Conservation (phyloP, 768 basidiomycete genomes). For the Pulveroboletus ravenelii region DNA sequence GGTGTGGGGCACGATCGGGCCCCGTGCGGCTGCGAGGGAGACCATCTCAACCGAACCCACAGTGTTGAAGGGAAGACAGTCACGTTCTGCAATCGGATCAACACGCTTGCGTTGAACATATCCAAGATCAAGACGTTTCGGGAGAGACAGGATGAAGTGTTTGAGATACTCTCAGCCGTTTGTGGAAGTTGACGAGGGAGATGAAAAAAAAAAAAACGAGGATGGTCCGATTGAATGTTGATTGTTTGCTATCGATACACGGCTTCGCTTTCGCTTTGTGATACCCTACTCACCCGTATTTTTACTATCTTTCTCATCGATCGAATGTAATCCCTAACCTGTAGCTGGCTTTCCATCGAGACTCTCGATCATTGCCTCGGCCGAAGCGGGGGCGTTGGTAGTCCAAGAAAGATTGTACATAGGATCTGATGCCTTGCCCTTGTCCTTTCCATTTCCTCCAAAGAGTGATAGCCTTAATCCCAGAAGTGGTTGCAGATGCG, state of each 20-base stretch:
- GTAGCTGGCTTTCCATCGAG: no score
- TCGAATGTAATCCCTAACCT: no score
- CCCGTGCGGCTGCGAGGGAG: conserved; percentile 2
- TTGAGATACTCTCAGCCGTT: conserved; percentile 44
- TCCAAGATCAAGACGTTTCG: conserved; percentile 67
- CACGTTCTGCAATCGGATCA: conserved; percentile 72
- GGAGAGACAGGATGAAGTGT: conserved; percentile 66
- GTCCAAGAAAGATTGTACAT: no score
- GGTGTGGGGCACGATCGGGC: conserved; percentile 46
- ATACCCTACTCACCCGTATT: no score
- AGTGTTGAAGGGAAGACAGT: conserved; percentile 64
- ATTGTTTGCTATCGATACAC: neutral
- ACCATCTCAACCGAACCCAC: conserved; percentile 33
- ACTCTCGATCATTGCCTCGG: no score
- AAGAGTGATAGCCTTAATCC: no score
- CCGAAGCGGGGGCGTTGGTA: no score
- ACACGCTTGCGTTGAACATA: conserved; percentile 66
- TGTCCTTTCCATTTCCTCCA: no score
- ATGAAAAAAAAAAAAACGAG: neutral
- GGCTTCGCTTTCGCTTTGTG: no score
- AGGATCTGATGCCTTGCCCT: no score
- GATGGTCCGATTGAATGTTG: neutral
- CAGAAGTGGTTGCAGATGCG: no score
- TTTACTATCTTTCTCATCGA: no score
- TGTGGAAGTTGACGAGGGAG: conserved; percentile 14